phyloP scores from a whole-genome alignment of 2,329 filamentous ascomycete species.

The Botrytis paeoniae region DNA sequence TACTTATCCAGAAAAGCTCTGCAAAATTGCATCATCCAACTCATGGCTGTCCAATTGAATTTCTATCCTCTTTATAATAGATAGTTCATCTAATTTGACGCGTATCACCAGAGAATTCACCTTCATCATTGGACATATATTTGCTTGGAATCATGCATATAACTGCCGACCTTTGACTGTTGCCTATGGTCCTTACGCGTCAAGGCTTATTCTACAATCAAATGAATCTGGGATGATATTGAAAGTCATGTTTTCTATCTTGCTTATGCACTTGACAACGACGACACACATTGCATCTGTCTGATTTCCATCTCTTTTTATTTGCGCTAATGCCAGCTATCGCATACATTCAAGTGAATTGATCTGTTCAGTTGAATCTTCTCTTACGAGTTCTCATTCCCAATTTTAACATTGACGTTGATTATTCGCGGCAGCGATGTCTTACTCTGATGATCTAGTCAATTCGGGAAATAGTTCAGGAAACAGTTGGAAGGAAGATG shows the following conservation, averaged over 20 bases:
- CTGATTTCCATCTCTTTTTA: background rate
- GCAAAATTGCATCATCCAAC: background rate
- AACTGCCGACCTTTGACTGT: background rate
- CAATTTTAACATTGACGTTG: background rate
- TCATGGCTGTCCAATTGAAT: background rate
- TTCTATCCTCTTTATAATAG: background rate
- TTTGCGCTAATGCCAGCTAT: background rate
- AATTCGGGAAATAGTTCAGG: slow-evolving; percentile 27
- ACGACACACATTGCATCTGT: background rate
- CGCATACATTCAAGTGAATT: background rate
- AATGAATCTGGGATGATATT: background rate
- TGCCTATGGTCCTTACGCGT: background rate
- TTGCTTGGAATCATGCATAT: background rate
- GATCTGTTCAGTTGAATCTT: background rate
- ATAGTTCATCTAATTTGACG: background rate
- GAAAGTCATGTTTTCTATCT: background rate
- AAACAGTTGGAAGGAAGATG: background rate
- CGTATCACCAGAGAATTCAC: background rate
- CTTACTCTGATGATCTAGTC: slow-evolving; percentile 31
- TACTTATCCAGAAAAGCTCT: background rate
- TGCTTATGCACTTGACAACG: background rate
- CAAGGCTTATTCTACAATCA: background rate
- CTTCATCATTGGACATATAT: background rate
- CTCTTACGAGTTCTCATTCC: background rate
- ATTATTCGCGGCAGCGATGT: background rate